Base-by-base conservation (phyloP, 352 stramenopile genomes). In the Phytophthora podocarpi region DNA sequence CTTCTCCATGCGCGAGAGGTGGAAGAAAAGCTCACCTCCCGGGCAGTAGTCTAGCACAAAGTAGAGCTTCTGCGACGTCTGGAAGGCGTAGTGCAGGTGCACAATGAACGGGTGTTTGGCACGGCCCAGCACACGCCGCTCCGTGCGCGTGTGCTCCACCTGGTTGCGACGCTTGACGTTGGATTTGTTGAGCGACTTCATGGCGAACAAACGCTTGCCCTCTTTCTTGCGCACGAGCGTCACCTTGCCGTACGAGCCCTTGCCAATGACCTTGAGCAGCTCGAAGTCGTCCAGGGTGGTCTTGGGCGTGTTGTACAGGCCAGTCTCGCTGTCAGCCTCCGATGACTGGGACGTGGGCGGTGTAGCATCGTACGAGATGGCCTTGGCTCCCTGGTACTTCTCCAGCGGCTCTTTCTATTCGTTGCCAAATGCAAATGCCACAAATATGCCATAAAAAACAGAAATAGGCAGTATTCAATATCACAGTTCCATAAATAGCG, bases 81-180 rank as follows among this genome's bases (percentile, higher is more conserved):
- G 89, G 71, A 97, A 96, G 16, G 90, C 89, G 59, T 95, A 97
- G 64, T 96, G 87, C 56, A 97, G 55, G 59, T 94, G 89, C 58
- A 74, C 49, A 60, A 97, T 97, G 67, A 97, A 97, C 11, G 91
- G 90, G 70, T 97, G 91, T 62, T 95, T 93, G 60, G 91, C 91
- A 26, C 84, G 73, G 4, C 87, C 84, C 27, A 97, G 72, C 40
- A 97, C 91, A 55, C 88, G 80, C 26, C 97, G 85, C 80, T 99
- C 97, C 23, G 97, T 99, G 67, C 96, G 98, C 20, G 97, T 99
- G 81, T 99, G 97, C 74, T 99, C 97, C 18, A 99, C 93, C 78
- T 99, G 97, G 73, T 99, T 99, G 43, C 97, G 86, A 36, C 80
- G 78, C 71, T 93, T 96, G 31, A 95, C 89, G 65, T 91, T 96